A percentile compares a stretch with the other conserved stretches of the same genome.
phyloP scores from a whole-genome alignment of 352 stramenopile species.

The Pythium rishiriense region DNA sequence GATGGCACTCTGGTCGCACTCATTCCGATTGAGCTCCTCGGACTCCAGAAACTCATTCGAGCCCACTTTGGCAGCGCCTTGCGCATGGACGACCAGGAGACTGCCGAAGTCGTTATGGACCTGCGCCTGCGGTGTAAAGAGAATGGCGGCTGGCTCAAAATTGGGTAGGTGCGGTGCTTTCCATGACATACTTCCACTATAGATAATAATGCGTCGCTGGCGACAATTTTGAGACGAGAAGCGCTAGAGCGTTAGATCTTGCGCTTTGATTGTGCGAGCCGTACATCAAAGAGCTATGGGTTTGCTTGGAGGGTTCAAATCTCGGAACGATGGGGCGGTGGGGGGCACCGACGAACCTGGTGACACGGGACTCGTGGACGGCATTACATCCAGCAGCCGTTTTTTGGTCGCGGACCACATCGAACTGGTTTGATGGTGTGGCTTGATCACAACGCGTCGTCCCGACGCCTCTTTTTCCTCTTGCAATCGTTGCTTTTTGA shows the following conservation, averaged over 20 bases:
- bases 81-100: constrained; percentile 67
- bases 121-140: constrained; percentile 46
- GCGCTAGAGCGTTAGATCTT: not conserved
- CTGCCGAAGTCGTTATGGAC: constrained; percentile 59
- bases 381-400: not conserved
- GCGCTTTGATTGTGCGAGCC: not conserved
- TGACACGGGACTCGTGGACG: not conserved
- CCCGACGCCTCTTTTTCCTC: too few relatives aligned
- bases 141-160: constrained; percentile 71
- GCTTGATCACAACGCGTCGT: constrained; percentile 11
- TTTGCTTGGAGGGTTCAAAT: not conserved
- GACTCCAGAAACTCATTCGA: constrained; percentile 47
- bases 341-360: not conserved
- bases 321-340: too few relatives aligned
- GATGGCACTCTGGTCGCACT: constrained; percentile 45
- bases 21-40: constrained; percentile 70
- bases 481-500: not conserved
- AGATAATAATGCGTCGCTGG: not conserved
- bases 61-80: constrained; percentile 57
- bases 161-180: constrained; percentile 20
- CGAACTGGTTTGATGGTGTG: not conserved
- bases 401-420: not conserved
- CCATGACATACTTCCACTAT: not conserved
- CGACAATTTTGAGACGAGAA: not conserved
- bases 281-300: not conserved